phyloP scores from a whole-genome alignment of 805 yeast genomes.

The Pichia eremophila region DNA sequence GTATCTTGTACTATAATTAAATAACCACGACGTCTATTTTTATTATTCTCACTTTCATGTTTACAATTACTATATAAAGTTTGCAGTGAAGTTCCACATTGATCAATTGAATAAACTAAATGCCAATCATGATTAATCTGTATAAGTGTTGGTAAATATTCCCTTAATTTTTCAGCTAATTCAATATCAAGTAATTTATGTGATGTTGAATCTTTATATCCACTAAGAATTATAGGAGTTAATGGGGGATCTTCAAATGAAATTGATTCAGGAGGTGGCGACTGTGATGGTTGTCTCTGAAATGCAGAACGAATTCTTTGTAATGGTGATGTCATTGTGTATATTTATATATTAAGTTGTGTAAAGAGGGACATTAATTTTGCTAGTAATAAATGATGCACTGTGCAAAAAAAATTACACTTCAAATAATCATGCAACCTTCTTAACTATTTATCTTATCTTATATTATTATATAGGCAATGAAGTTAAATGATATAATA shows the following conservation, averaged over 20 bases:
- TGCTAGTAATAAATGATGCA: no score
- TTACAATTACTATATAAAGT: slow-evolving; percentile 58
- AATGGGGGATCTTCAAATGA: slow-evolving; percentile 31
- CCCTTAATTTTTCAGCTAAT: slow-evolving; percentile 67
- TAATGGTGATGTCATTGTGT: slow-evolving; percentile 3
- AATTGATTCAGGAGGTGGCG: not conserved
- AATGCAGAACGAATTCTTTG: slow-evolving; percentile 3
- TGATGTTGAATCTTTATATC: slow-evolving; percentile 51
- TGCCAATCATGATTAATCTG: slow-evolving; percentile 76
- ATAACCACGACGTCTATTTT: slow-evolving; percentile 45
- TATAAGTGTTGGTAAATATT: slow-evolving; percentile 65
- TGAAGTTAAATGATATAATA: not conserved
- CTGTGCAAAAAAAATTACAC: no score
- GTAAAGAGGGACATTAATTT: no score
- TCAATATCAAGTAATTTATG: slow-evolving; percentile 44
- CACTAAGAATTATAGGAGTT: slow-evolving; percentile 46
- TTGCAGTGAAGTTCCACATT: slow-evolving; percentile 79
- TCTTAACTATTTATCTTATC: not conserved
- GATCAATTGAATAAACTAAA: slow-evolving; percentile 75
- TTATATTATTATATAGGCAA: not conserved
- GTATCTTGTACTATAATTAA: slow-evolving; percentile 64
- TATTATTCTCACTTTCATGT: slow-evolving; percentile 33
- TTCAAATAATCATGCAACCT: not conserved
- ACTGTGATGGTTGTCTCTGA: not conserved
- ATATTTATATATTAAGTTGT: not conserved